These are phyloP conservation scores for Luzula sylvatica DNA, from an alignment of 176 grass and related monocot species.

Conservation along the genomic window DNA sequence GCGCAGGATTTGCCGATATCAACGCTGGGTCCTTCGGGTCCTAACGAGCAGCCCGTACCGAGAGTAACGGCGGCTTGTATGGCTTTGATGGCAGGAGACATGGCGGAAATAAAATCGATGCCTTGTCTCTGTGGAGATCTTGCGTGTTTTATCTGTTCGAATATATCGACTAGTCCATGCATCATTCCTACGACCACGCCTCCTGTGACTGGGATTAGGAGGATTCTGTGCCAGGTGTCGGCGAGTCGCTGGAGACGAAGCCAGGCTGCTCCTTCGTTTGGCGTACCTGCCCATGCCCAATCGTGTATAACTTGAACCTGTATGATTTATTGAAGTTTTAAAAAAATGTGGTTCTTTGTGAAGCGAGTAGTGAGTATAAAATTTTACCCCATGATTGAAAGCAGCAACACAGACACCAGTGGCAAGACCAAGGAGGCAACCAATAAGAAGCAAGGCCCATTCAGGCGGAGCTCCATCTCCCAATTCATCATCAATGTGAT, in stretches of 20 bases:
- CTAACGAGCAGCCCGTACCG: constrained; percentile 83
- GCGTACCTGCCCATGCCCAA: constrained; percentile 97
- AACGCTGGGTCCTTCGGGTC: constrained; percentile 87
- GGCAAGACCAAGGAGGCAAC: constrained; percentile 87
- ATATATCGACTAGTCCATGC: constrained; percentile 84
- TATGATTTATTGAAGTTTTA: constrained; percentile 20
- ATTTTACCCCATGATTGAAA: constrained; percentile 89
- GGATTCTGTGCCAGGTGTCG: constrained; percentile 94
- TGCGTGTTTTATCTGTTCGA: constrained; percentile 62
- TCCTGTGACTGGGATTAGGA: constrained; percentile 84
- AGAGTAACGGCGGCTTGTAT: constrained; percentile 82
- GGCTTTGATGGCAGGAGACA: constrained; percentile 74
- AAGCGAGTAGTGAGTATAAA: neutral
- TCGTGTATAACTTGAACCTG: constrained; percentile 97
- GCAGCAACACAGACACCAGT: constrained; percentile 91
- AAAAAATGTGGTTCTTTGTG: neutral
- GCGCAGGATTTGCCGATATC: constrained; percentile 97
- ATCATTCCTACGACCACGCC: constrained; percentile 96
- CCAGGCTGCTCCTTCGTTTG: constrained; percentile 93
- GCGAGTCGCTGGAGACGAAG: constrained; percentile 72
- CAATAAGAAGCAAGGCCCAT: constrained; percentile 93
- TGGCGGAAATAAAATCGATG: constrained; percentile 53
- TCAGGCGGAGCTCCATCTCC: constrained; percentile 77
- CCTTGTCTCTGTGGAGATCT: constrained; percentile 40
- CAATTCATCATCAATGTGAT: constrained; percentile 45